Percentiles rank a stretch among this genome's conserved stretches.
These are phyloP conservation scores for Colletotrichum aenigma DNA, from an alignment of 2,329 filamentous ascomycete genomes.

Conservation along the genomic window DNA sequence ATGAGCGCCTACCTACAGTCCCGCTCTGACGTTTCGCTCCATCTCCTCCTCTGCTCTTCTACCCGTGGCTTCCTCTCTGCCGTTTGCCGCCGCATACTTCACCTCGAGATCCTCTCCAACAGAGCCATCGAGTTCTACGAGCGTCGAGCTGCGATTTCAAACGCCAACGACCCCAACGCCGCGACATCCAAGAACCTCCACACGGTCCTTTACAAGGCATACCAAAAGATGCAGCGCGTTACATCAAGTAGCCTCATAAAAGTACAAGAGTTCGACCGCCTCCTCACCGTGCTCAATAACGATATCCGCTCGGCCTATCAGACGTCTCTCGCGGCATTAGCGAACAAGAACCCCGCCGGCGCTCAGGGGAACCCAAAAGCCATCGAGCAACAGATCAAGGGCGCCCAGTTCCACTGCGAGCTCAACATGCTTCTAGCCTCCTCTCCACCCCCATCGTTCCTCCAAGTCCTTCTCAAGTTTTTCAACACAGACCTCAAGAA, in stretches of 20 bases:
- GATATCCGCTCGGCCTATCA: constrained; percentile 59
- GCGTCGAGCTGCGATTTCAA: constrained; percentile 37
- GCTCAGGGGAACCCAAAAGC: constrained; percentile 42
- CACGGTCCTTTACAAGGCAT: constrained; percentile 60
- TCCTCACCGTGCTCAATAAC: constrained; percentile 54
- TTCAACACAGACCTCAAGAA: constrained; percentile 63
- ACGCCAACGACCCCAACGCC: constrained; percentile 35
- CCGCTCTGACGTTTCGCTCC: constrained; percentile 62
- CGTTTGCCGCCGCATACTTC: constrained; percentile 66
- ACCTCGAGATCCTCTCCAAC: constrained; percentile 56
- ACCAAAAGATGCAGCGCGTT: constrained; percentile 57
- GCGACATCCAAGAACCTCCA: constrained; percentile 43
- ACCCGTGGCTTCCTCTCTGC: constrained; percentile 75
- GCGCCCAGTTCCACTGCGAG: constrained; percentile 54
- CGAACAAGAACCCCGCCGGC: constrained; percentile 49
- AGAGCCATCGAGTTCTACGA: constrained; percentile 58
- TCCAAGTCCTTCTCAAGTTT: constrained; percentile 66
- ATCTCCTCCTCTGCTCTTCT: constrained; percentile 74
- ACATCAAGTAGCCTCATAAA: constrained; percentile 58
- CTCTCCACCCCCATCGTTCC: constrained; percentile 50
- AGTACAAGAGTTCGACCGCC: constrained; percentile 65
- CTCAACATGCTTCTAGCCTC: constrained; percentile 55
- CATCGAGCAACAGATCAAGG: constrained; percentile 48
- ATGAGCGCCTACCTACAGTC: constrained; percentile 56
- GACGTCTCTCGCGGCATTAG: constrained; percentile 46